Evolutionary conservation across 345 rosid genomes (phyloP).

Genomic region (Salix udensis): DNA sequence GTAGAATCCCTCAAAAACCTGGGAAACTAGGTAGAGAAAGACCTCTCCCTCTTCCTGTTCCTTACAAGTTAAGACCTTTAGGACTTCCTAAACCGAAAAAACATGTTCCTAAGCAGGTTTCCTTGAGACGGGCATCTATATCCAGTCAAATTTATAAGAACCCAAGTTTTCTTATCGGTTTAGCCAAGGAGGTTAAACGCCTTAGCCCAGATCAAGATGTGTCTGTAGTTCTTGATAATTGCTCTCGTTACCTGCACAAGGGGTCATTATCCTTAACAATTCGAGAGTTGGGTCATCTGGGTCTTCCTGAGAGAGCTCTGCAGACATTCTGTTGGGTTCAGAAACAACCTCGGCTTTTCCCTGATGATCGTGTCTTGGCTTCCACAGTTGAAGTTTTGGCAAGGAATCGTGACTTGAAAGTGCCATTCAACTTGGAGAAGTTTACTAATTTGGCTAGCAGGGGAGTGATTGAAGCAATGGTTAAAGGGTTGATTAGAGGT

Average conservation of each 20-base stretch:
- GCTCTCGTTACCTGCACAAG: slow-evolving; percentile 59
- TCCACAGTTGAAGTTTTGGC: slow-evolving; percentile 75
- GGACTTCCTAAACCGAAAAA: slow-evolving; percentile 61
- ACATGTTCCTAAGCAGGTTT: slow-evolving; percentile 18
- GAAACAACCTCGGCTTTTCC: slow-evolving; percentile 57
- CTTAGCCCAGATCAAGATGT: slow-evolving; percentile 46
- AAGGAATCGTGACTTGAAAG: slow-evolving; percentile 49
- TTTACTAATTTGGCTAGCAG: slow-evolving; percentile 48
- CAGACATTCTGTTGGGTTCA: slow-evolving; percentile 85
- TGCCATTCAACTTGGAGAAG: slow-evolving; percentile 51
- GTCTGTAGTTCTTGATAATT: slow-evolving; percentile 50
- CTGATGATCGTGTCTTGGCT: slow-evolving; percentile 62
- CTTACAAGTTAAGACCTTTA: slow-evolving; percentile 66
- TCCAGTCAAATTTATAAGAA: slow-evolving; percentile 47
- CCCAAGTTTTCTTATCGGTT: slow-evolving; percentile 55
- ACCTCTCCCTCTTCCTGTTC: slow-evolving; percentile 76
- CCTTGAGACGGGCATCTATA: slow-evolving; percentile 37
- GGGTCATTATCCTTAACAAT: slow-evolving; percentile 69
- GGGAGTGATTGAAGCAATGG: slow-evolving; percentile 80
- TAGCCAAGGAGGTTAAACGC: slow-evolving; percentile 63
- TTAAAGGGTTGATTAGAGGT: slow-evolving; percentile 62
- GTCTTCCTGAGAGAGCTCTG: slow-evolving; percentile 68
- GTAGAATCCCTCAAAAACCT: slow-evolving; percentile 77
- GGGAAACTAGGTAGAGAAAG: slow-evolving; percentile 48
- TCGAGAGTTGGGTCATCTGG: slow-evolving; percentile 79